Evolutionary conservation across 176 grass and related monocot genomes (phyloP), one percentile per base, ranked within the genome.

Genomic region (Guadua angustifolia): DNA sequence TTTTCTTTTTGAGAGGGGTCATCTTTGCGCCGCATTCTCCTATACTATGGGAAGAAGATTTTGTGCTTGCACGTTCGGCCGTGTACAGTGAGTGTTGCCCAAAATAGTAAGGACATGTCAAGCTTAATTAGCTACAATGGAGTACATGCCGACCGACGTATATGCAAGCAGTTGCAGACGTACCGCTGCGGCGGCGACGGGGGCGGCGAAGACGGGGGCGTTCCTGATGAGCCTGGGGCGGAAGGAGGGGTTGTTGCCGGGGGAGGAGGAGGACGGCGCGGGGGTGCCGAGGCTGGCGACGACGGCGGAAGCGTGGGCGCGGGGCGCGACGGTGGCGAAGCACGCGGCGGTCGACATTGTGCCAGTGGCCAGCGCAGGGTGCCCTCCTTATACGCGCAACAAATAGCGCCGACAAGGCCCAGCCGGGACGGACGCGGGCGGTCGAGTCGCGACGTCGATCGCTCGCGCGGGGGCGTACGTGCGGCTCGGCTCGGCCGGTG

Each of bases 301-400:
- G 82, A 89, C n/a, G 69, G 80, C 46, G 60, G 91, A 52, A 16
- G 62, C 19, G 63, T 68, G 21, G 85, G 71, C 29, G 35, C 73
- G 29, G 32, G 83, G 70, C 5, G 82, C 73, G 49, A 50, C 45
- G 8, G 80, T 72, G 45, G 88, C 73, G 60, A 85, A 70, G 81
- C 57, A 90, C 81, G 87, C 77, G 81, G 89, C 92, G 78, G 87
- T 90, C 69, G 78, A 89, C 95, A 97, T 97, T 87, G 78, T 83
- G 73, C n/a, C 40, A 7, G 46, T 42, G n/a, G 12, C 6, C 11
- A 29, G 29, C 1, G 29, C 29, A 1, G 29, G 29, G 29, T 6
- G 43, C 19, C 55, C 26, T 61, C 75, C 77, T 85, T 89, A 80
- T 68, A 80, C 76, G 52, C 40, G 17, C 22, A 73, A 72, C 29